These are phyloP conservation scores for Aspergillus neotritici DNA, from an alignment of 2,329 filamentous ascomycete genomes.

Conservation along the genomic window DNA sequence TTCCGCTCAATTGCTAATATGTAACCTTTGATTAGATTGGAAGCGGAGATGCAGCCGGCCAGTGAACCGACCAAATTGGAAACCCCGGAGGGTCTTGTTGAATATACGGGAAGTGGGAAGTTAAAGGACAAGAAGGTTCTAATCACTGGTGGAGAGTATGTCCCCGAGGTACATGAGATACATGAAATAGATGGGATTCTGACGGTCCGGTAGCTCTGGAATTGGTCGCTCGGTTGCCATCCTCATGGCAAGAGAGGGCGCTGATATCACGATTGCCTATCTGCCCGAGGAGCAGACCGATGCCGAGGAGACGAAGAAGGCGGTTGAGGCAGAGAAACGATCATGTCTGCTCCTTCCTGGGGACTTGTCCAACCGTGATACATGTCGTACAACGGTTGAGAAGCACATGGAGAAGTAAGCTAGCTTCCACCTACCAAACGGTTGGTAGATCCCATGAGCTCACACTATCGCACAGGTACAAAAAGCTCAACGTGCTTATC, in stretches of 20 bases:
- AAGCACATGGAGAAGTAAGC: constrained; percentile 47
- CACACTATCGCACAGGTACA: constrained; percentile 18
- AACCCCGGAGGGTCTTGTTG: constrained; percentile 19
- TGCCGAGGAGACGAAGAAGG: constrained; percentile 49
- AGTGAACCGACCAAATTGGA: constrained; percentile 35
- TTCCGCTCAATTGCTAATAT: no score
- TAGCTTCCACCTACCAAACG: no score
- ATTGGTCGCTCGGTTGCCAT: constrained; percentile 53
- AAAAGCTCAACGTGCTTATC: constrained; percentile 47
- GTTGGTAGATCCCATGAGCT: constrained; percentile 19
- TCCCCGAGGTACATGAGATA: constrained; percentile 1
- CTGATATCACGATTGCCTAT: constrained; percentile 52
- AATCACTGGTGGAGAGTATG: constrained; percentile 54
- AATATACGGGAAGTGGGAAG: constrained; percentile 46
- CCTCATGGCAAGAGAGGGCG: constrained; percentile 54
- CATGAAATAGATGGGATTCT: not conserved
- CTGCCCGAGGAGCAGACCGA: constrained; percentile 53
- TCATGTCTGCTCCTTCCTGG: constrained; percentile 46
- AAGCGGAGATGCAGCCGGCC: constrained; percentile 19
- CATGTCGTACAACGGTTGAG: constrained; percentile 49
- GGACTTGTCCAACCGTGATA: constrained; percentile 47
- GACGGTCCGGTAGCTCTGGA: constrained; percentile 38
- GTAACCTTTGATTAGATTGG: no score
- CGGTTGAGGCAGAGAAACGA: constrained; percentile 48
- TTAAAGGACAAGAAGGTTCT: constrained; percentile 48